phyloP scores from a whole-genome alignment of 176 grass and related monocot genomes.

The Phoenix roebelenii region DNA sequence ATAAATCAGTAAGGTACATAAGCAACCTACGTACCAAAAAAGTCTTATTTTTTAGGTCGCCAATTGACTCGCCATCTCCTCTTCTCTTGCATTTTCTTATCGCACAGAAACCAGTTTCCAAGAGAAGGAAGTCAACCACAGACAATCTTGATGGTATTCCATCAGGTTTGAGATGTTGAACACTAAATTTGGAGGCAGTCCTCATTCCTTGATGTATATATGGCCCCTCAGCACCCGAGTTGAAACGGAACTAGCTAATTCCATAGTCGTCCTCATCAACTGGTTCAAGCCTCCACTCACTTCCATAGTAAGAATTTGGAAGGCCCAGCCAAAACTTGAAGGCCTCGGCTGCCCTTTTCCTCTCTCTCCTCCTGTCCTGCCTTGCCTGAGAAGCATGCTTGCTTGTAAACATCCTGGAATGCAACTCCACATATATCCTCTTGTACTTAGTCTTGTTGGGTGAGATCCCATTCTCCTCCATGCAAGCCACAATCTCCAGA shows the following conservation, averaged over 20 bases:
- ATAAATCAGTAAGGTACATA: too few relatives aligned
- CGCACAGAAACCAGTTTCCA: too few relatives aligned
- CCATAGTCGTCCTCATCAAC: conserved; percentile 3
- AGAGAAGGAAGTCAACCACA: too few relatives aligned
- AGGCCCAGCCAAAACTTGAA: conserved; percentile 98
- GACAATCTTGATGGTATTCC: too few relatives aligned
- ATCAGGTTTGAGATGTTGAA: too few relatives aligned
- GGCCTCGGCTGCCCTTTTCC: conserved; percentile 66
- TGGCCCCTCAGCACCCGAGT: too few relatives aligned
- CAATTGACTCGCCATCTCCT: too few relatives aligned
- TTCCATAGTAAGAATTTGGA: conserved; percentile 77
- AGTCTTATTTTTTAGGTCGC: too few relatives aligned
- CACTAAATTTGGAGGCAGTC: too few relatives aligned
- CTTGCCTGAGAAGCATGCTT: conserved; percentile 79
- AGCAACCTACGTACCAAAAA: too few relatives aligned
- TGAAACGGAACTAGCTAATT: background rate
- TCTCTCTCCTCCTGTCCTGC: conserved; percentile 52
- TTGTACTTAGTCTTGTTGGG: conserved; percentile 92
- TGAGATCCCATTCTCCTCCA: conserved; percentile 82
- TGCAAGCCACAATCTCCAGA: conserved; percentile 87
- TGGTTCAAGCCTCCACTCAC: conserved; percentile 60
- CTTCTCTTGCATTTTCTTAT: too few relatives aligned
- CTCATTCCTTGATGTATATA: too few relatives aligned
- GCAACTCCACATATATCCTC: conserved; percentile 92
- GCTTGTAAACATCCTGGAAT: conserved; percentile 87